Percentiles rank a stretch among this genome's conserved stretches.
phyloP scores from a whole-genome alignment of 2,329 filamentous ascomycete genomes.

The Teratosphaeria destructans region DNA sequence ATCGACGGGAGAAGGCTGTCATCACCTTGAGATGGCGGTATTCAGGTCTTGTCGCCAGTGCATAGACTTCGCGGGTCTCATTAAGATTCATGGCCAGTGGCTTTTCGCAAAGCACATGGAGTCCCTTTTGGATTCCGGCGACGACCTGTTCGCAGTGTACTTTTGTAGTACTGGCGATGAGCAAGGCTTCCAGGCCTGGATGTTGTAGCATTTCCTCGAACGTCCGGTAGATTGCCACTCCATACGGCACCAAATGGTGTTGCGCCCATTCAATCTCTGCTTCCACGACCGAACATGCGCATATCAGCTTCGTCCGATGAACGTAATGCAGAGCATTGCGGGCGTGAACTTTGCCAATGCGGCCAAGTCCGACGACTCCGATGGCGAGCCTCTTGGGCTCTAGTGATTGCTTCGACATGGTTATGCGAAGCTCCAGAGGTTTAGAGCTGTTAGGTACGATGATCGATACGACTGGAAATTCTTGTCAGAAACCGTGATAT shows the following conservation, averaged over 20 bases:
- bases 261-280: conserved; percentile 35
- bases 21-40: conserved; percentile 30
- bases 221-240: conserved; percentile 43
- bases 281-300: conserved; percentile 29
- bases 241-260: conserved; percentile 37
- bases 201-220: conserved; percentile 49
- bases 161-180: conserved; percentile 44
- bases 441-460: neutral
- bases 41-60: conserved; percentile 26
- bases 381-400: conserved; percentile 25
- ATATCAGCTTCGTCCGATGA: conserved; percentile 40
- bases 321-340: conserved; percentile 37
- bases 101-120: conserved; percentile 50
- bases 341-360: conserved; percentile 45
- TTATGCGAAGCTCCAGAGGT: neutral
- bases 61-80: conserved; percentile 20
- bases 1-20: conserved; percentile 36
- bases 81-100: conserved; percentile 24
- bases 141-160: conserved; percentile 48
- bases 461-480: neutral
- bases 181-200: conserved; percentile 43
- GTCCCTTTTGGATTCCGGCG: conserved; percentile 42
- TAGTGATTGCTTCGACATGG: neutral
- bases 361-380: conserved; percentile 41
- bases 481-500: neutral